Base-by-base conservation (phyloP, 2,329 filamentous ascomycete species). In the Stachybotrys chartarum region DNA sequence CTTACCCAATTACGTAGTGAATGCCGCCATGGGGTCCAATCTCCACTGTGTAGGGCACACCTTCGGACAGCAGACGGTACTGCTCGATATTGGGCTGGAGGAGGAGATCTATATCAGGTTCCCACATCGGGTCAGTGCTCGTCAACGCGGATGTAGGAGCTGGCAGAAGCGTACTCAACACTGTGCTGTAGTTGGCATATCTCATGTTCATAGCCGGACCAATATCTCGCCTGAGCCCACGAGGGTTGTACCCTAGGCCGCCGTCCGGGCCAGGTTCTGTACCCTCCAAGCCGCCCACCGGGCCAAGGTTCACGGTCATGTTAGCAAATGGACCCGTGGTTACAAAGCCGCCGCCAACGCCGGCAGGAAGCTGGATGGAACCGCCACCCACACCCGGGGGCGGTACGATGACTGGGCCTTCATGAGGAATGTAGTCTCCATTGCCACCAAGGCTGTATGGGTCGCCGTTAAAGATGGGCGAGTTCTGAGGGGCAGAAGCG, bases 391-490 rank as follows among this genome's bases (percentile, higher is more conserved):
- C 60, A 42, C 63, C 60, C 3, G 62, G 56, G 3, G 64, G 63
- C 10, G 66, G 66, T 0, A 58, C 59, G 52, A 68, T 68, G 10
- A 68, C 58, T 12, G 66, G 64, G 16, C 68, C 68, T 0, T 66
- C 57, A 49, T 70, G 66, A 7, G 66, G 63, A 46, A 69, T 59
- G 58, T 64, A 68, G 53, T 69, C 65, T 24, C 78, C 77, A 55
- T 81, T 75, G 14, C 76, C 75, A 12, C 74, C 72, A 67, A 79
- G 62, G 53, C 70, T 73, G 57, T 72, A 75, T 1, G 68, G 68
- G 56, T 74, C 73, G 54, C 80, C 80, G 59, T 80, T 76, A 60
- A 84, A 81, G 47, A 81, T 63, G 30, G 78, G 76, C 0, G 78
- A 81, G 56, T 73, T 68, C 49, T 65, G 56, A 55, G 74, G 70